Percentiles rank a stretch among this genome's conserved stretches.
phyloP scores from a whole-genome alignment of 768 basidiomycete species.

The Fomitopsis serialis region DNA sequence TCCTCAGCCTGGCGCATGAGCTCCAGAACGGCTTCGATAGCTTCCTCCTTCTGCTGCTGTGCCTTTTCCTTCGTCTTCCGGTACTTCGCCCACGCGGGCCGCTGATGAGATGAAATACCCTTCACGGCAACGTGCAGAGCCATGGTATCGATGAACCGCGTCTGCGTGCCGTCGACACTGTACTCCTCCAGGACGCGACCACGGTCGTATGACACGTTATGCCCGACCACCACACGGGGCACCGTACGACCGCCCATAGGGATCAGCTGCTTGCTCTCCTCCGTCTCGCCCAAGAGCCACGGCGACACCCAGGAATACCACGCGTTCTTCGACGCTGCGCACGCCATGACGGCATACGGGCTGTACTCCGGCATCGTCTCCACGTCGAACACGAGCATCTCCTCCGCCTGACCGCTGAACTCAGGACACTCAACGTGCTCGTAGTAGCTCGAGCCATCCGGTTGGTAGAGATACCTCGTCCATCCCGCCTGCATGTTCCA shows the following conservation, averaged over 20 bases:
- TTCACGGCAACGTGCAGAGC: slow-evolving; percentile 89
- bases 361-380: slow-evolving; percentile 86
- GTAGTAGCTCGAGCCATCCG: slow-evolving; percentile 74
- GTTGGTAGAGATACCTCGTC: slow-evolving; percentile 73
- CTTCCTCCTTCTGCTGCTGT: slow-evolving; percentile 53
- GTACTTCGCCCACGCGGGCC: slow-evolving; percentile 88
- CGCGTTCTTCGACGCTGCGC: slow-evolving; percentile 71
- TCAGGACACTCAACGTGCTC: slow-evolving; percentile 67
- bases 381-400: slow-evolving; percentile 86
- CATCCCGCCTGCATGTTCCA: slow-evolving; percentile 72
- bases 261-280: slow-evolving; percentile 59
- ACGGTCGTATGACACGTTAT: slow-evolving; percentile 94
- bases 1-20: slow-evolving; percentile 39
- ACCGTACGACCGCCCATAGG: slow-evolving; percentile 54
- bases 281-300: slow-evolving; percentile 70
- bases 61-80: slow-evolving; percentile 62
- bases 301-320: slow-evolving; percentile 99
- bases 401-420: slow-evolving; percentile 58
- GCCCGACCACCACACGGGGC: slow-evolving; percentile 77
- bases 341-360: slow-evolving; percentile 83
- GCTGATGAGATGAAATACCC: slow-evolving; percentile 92
- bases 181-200: slow-evolving; percentile 84
- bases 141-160: slow-evolving; percentile 91
- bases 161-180: slow-evolving; percentile 53
- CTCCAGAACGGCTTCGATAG: slow-evolving; percentile 54